phyloP scores from a whole-genome alignment of 2,329 filamentous ascomycete genomes.

The Emydomyces testavorans region DNA sequence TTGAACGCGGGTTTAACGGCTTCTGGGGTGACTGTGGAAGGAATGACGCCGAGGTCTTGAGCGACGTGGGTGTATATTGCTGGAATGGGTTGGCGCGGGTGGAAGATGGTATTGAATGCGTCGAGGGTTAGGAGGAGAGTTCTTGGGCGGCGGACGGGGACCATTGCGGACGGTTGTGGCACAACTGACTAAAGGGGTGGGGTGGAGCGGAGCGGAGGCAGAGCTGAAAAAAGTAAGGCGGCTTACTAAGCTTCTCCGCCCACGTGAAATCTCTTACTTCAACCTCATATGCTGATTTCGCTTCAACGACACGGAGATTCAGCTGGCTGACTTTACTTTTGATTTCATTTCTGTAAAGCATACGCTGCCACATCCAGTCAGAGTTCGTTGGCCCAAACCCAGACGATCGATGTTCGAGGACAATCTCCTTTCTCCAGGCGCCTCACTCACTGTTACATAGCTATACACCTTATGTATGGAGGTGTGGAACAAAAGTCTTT shows the following conservation, averaged over 20 bases:
- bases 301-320: too few relatives aligned
- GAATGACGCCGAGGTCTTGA: constrained; percentile 26
- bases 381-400: too few relatives aligned
- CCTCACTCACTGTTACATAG: too few relatives aligned
- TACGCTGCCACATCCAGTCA: too few relatives aligned
- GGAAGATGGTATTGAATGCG: constrained; percentile 37
- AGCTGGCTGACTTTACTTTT: too few relatives aligned
- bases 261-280: too few relatives aligned
- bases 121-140: constrained; percentile 35
- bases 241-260: neutral
- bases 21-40: constrained; percentile 19
- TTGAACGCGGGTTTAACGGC: constrained; percentile 21
- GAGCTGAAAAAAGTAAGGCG: neutral
- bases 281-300: too few relatives aligned
- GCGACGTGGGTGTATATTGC: constrained; percentile 33
- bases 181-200: neutral
- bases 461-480: too few relatives aligned
- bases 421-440: too few relatives aligned
- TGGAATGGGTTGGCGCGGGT: constrained; percentile 31
- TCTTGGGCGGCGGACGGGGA: neutral
- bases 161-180: neutral
- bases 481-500: too few relatives aligned
- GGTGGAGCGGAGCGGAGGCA: constrained; percentile 4
- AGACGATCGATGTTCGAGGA: too few relatives aligned
- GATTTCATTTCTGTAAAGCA: too few relatives aligned